These are phyloP conservation scores for Pythium utonaiense DNA, from an alignment of 352 stramenopile species.

Conservation along the genomic window DNA sequence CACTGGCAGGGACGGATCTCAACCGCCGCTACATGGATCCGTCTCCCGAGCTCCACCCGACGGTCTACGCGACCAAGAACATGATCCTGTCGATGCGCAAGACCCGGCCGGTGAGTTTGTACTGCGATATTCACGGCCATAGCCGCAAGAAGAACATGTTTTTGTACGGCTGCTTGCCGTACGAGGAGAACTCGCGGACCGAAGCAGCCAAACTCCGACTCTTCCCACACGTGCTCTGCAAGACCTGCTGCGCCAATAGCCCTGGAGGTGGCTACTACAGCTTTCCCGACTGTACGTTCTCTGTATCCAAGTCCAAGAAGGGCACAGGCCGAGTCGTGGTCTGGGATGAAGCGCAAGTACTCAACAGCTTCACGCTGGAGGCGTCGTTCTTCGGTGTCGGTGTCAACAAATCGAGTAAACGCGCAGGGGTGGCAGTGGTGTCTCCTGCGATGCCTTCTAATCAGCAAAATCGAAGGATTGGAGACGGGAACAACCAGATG, in stretches of 20 bases:
- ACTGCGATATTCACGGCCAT: constrained; percentile 89
- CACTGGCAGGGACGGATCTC: constrained; percentile 82
- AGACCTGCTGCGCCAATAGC: constrained; percentile 34
- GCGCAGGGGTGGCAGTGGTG: neutral
- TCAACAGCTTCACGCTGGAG: constrained; percentile 81
- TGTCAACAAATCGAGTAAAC: constrained; percentile 16
- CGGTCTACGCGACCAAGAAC: constrained; percentile 69
- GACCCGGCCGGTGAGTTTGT: constrained; percentile 56
- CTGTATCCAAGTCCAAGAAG: constrained; percentile 49
- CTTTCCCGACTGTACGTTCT: constrained; percentile 71
- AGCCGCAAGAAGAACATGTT: constrained; percentile 89
- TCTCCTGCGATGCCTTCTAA: neutral
- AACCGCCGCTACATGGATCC: constrained; percentile 76
- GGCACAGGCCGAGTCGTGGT: constrained; percentile 65
- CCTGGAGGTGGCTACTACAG: constrained; percentile 54
- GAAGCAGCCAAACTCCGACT: constrained; percentile 58
- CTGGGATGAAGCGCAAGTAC: constrained; percentile 56
- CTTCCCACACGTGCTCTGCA: constrained; percentile 68
- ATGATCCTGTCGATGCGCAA: constrained; percentile 56
- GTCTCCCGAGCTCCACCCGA: constrained; percentile 61
- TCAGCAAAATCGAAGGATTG: neutral
- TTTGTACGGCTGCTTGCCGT: constrained; percentile 72
- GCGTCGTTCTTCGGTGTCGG: constrained; percentile 68
- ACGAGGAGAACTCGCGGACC: constrained; percentile 30
- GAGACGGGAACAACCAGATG: neutral